Percentiles rank a stretch among this genome's conserved stretches.
Conservation (phyloP, 345 rosid genomes). For the Chamaenerion angustifolium region DNA sequence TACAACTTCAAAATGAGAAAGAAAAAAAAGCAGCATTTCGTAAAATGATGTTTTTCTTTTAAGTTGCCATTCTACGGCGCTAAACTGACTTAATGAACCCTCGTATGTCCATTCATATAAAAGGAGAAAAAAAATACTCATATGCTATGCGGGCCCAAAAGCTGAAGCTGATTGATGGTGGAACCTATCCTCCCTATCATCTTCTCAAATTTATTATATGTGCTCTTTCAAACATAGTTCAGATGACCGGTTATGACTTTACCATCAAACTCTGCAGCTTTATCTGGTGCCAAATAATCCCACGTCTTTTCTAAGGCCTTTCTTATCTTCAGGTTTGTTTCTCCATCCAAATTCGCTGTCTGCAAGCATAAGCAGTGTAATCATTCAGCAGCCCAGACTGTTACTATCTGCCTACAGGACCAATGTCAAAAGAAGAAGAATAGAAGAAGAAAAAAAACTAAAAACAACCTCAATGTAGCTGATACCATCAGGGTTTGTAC, state of each 20-base stretch:
- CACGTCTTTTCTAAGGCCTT: constrained; percentile 95
- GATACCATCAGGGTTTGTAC: constrained; percentile 89
- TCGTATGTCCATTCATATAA: too few species aligned
- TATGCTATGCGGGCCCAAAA: too few species aligned
- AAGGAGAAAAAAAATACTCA: too few species aligned
- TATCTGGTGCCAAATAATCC: constrained; percentile 90
- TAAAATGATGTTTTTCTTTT: not conserved
- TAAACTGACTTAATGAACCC: too few species aligned
- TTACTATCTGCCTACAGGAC: too few species aligned
- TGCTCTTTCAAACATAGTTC: not conserved
- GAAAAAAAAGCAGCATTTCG: not conserved
- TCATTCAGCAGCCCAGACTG: not conserved
- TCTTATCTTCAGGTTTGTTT: constrained; percentile 96
- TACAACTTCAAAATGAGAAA: not conserved
- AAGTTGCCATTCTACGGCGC: too few species aligned
- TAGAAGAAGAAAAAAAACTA: not conserved
- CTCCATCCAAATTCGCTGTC: constrained; percentile 99
- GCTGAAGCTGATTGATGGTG: too few species aligned
- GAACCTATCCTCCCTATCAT: too few species aligned
- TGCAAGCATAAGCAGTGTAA: constrained; percentile 21
- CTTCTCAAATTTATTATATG: not conserved
- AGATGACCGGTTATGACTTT: not conserved
- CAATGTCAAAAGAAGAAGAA: not conserved
- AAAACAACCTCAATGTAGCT: constrained; percentile 80
- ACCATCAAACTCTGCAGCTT: constrained; percentile 88